Evolutionary conservation across 2,329 filamentous ascomycete genomes (phyloP), one percentile per base, ranked within the genome.

Genomic region (Claviceps arundinis): DNA sequence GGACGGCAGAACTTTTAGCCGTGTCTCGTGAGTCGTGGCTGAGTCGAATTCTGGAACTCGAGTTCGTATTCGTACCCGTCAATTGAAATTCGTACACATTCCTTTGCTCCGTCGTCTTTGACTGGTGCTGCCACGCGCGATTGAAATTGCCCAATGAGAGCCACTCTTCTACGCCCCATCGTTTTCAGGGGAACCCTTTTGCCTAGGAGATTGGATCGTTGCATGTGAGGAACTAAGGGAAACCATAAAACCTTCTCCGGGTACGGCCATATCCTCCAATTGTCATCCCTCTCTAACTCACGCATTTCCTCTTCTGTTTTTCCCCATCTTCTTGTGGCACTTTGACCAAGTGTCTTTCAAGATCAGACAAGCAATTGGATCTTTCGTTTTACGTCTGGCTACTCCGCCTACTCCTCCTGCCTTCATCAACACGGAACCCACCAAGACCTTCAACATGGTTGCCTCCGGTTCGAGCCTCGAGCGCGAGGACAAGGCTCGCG

Each of bases 401-500:
- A 9, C 54, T 53, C 14, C 30, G n/a, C 54, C 26, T 47, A n/a
- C 49, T 47, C 53, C 49, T 50, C 47, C 19, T 8, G 16, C 50
- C 46, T 42, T 26, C 50, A 47, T 37, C 37, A 19, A 16, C 11
- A 26, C 14, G 14, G 22, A 22, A 47, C 37, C 37, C 22, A 4
- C 46, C 40, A 48, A 16, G 16, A 47, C 44, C 60, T 63, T 70
- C 66, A 70, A 67, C 64, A 74, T 75, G 72, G 67, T 70, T 59
- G 60, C 65, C 53, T 65, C 69, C 52, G 59, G 57, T 53, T 61
- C 60, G 52, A 61, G 63, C 55, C 84, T 95, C 67, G 89, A 95
- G 77, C 73, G 75, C 64, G 88, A 95, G 73, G 82, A 95, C 68
- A 85, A 90, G 68, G 67, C 72, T 64, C 88, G 89, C 61, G 89